These are phyloP conservation scores for Geotrichum ghanense DNA, from an alignment of 805 yeast genomes.

Conservation along the genomic window DNA sequence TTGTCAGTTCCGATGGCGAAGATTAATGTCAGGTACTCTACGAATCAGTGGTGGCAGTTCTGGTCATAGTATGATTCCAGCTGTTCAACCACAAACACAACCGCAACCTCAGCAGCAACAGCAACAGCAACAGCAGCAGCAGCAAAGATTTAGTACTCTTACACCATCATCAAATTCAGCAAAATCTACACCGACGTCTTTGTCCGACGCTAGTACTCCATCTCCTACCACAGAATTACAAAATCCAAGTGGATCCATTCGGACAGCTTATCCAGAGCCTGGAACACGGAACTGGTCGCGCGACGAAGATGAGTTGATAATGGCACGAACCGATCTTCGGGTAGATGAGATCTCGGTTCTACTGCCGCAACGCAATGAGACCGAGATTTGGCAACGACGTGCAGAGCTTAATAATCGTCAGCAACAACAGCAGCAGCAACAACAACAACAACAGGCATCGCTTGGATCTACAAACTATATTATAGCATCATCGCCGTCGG, in stretches of 20 bases:
- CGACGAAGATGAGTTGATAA: slow-evolving; percentile 63
- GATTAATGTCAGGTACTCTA: slow-evolving; percentile 39
- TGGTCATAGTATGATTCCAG: not conserved
- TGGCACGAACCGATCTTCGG: slow-evolving; percentile 46
- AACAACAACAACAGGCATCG: not conserved
- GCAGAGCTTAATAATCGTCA: not conserved
- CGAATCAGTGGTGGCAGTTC: slow-evolving; percentile 15
- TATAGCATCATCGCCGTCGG: not conserved
- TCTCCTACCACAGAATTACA: not conserved
- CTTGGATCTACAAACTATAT: not conserved
- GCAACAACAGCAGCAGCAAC: not conserved
- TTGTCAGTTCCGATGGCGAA: slow-evolving; percentile 82
- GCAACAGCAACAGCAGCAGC: slow-evolving; percentile 6
- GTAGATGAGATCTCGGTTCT: slow-evolving; percentile 64
- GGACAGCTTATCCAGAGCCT: slow-evolving; percentile 5
- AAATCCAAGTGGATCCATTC: too few relatives aligned
- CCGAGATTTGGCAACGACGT: slow-evolving; percentile 59
- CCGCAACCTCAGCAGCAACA: slow-evolving; percentile 5
- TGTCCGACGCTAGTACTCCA: slow-evolving; percentile 5
- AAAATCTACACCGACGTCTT: slow-evolving; percentile 11
- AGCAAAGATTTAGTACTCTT: not conserved
- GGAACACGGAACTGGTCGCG: slow-evolving; percentile 29
- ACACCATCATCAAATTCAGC: slow-evolving; percentile 12
- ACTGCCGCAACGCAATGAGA: slow-evolving; percentile 60
- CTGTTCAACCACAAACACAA: slow-evolving; percentile 3